Evolutionary conservation across 805 yeast genomes (phyloP).

Genomic region (Suhomyces sp.): DNA sequence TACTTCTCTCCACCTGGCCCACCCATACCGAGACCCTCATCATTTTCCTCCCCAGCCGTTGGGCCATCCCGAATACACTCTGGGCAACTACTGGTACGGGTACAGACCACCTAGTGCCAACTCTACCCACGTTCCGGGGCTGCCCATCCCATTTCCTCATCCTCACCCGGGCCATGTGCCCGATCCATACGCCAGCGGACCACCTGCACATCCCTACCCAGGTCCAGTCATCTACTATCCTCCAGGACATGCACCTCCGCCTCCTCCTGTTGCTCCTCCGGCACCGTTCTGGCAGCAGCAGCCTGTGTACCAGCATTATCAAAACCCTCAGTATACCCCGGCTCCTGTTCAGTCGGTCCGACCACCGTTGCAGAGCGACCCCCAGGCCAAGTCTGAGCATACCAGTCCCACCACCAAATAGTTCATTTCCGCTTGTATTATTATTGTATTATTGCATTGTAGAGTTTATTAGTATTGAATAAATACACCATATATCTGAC

Average conservation of each 20-base stretch:
- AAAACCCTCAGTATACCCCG: not conserved
- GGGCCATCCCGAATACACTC: conserved; percentile 8
- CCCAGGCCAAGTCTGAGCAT: not conserved
- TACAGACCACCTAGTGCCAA: conserved; percentile 8
- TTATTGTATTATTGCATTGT: not conserved
- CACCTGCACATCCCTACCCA: conserved; percentile 3
- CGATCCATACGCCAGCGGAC: conserved; percentile 1
- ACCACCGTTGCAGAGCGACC: conserved; percentile 1
- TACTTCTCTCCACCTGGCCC: not conserved
- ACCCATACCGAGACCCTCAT: not conserved
- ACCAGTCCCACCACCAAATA: conserved; percentile 4
- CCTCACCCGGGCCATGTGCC: conserved; percentile 1
- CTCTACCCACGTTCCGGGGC: not conserved
- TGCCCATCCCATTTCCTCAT: not conserved
- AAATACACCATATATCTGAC: not conserved
- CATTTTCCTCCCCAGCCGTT: not conserved
- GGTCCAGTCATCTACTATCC: conserved; percentile 2
- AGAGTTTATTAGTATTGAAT: not conserved
- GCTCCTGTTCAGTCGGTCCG: not conserved
- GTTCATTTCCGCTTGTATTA: conserved; percentile 1
- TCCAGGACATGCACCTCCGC: conserved; percentile 4
- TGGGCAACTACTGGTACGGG: conserved; percentile 15
- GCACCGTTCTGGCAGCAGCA: not conserved
- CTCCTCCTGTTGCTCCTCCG: not conserved
- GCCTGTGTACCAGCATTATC: not conserved